Percentiles rank a stretch among this genome's conserved stretches.
phyloP scores from a whole-genome alignment of 2,329 filamentous ascomycete genomes.

The Mycosphaerelloides madeirae region DNA sequence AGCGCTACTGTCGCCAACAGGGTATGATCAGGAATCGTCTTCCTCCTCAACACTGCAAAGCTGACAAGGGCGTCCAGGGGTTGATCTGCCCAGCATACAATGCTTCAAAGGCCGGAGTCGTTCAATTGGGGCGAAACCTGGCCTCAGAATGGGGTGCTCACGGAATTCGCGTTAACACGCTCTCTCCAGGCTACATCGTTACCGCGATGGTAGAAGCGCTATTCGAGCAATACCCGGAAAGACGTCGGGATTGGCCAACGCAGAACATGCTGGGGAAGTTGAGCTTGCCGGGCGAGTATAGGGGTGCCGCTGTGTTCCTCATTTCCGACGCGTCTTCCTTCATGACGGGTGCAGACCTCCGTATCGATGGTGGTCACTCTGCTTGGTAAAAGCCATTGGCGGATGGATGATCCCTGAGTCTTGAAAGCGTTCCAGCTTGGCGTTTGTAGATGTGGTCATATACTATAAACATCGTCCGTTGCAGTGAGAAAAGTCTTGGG shows the following conservation, averaged over 20 bases:
- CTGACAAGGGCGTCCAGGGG: slow-evolving; percentile 45
- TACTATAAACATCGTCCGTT: neutral
- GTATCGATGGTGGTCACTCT: slow-evolving; percentile 52
- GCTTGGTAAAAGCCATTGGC: slow-evolving; percentile 44
- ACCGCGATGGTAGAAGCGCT: slow-evolving; percentile 79
- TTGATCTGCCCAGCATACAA: slow-evolving; percentile 68
- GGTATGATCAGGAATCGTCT: slow-evolving; percentile 42
- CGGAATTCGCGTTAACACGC: slow-evolving; percentile 71
- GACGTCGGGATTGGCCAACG: slow-evolving; percentile 63
- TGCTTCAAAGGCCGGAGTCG: slow-evolving; percentile 67
- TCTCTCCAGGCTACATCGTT: slow-evolving; percentile 75
- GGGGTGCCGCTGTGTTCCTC: slow-evolving; percentile 37
- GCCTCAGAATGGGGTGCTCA: slow-evolving; percentile 68
- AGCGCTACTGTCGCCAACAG: slow-evolving; percentile 57
- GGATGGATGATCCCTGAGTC: too few relatives aligned
- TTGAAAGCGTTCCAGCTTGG: slow-evolving; percentile 5
- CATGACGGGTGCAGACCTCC: slow-evolving; percentile 52
- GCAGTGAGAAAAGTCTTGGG: neutral
- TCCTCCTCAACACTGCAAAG: neutral
- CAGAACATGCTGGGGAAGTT: slow-evolving; percentile 72
- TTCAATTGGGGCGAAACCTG: slow-evolving; percentile 66
- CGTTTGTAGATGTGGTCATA: neutral
- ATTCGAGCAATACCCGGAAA: slow-evolving; percentile 70
- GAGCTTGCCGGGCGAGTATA: slow-evolving; percentile 35
- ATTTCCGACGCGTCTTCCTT: slow-evolving; percentile 45